Conservation (phyloP, 2,329 filamentous ascomycete species). For the Paraphoma chrysanthemicola region DNA sequence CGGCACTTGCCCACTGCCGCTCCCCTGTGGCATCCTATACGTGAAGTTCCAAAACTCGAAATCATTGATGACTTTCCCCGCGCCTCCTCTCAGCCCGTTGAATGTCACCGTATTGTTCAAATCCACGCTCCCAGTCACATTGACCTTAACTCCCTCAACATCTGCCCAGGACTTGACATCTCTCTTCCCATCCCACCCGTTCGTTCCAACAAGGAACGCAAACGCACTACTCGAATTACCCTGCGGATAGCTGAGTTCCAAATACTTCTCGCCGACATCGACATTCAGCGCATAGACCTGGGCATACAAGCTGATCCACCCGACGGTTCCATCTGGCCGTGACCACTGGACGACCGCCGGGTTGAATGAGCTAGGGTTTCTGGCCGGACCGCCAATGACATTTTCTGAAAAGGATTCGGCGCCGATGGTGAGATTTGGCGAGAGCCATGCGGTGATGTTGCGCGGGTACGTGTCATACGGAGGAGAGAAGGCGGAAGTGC, state of each 20-base stretch:
- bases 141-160: constrained; percentile 57
- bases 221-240: constrained; percentile 60
- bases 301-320: constrained; percentile 39
- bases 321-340: constrained; percentile 34
- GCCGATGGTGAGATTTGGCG: constrained; percentile 65
- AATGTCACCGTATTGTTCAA: constrained; percentile 52
- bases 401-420: constrained; percentile 65
- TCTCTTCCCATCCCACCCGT: constrained; percentile 51
- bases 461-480: constrained; percentile 64
- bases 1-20: constrained; percentile 33
- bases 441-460: constrained; percentile 67
- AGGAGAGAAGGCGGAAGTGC: constrained; percentile 62
- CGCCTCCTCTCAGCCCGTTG: constrained; percentile 51
- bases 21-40: constrained; percentile 45
- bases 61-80: constrained; percentile 46
- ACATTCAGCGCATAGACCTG: constrained; percentile 32
- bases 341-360: constrained; percentile 68
- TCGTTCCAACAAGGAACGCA: constrained; percentile 57
- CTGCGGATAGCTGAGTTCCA: constrained; percentile 62
- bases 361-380: constrained; percentile 62
- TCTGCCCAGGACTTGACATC: constrained; percentile 58
- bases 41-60: constrained; percentile 54
- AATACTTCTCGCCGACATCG: constrained; percentile 30
- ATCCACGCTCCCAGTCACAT: constrained; percentile 55
- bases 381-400: constrained; percentile 62